Evolutionary conservation across 2,329 filamentous ascomycete genomes (phyloP).

Genomic region (Penicillium sp.): DNA sequence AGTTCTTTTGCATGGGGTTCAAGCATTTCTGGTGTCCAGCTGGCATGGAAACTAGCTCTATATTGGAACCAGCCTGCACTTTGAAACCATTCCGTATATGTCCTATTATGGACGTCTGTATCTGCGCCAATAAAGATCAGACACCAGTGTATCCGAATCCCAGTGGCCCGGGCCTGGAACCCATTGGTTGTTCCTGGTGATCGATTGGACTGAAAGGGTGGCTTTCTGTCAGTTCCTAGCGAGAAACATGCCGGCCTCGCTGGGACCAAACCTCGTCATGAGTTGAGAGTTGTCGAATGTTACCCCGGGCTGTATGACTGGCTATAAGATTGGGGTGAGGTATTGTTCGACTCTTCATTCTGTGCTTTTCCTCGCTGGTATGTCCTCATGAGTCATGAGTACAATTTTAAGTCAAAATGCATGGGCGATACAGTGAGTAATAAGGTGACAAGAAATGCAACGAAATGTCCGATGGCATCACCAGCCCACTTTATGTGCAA

Average conservation of each 20-base stretch:
- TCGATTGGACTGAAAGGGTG: background rate
- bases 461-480: background rate
- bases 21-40: slow-evolving; percentile 17
- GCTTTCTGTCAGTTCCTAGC: too few relatives aligned
- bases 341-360: too few relatives aligned
- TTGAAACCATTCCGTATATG: slow-evolving; percentile 17
- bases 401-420: too few relatives aligned
- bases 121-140: slow-evolving; percentile 15
- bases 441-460: too few relatives aligned
- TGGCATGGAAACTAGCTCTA: slow-evolving; percentile 26
- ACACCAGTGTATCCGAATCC: slow-evolving; percentile 26
- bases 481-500: background rate
- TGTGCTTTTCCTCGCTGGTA: too few relatives aligned
- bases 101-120: slow-evolving; percentile 13
- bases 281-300: too few relatives aligned
- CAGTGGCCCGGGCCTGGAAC: slow-evolving; percentile 15
- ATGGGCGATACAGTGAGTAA: too few relatives aligned
- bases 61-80: slow-evolving; percentile 20
- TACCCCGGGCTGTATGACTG: too few relatives aligned
- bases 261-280: too few relatives aligned
- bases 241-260: too few relatives aligned
- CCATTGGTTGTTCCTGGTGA: slow-evolving; percentile 22
- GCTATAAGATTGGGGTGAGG: too few relatives aligned
- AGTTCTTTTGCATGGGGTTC: slow-evolving; percentile 29
- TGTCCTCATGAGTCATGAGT: too few relatives aligned